Evolutionary conservation across 108 stramenopile genomes (phyloP), one percentile per base, ranked within the genome.

Genomic region (Conticribra guillardii): DNA sequence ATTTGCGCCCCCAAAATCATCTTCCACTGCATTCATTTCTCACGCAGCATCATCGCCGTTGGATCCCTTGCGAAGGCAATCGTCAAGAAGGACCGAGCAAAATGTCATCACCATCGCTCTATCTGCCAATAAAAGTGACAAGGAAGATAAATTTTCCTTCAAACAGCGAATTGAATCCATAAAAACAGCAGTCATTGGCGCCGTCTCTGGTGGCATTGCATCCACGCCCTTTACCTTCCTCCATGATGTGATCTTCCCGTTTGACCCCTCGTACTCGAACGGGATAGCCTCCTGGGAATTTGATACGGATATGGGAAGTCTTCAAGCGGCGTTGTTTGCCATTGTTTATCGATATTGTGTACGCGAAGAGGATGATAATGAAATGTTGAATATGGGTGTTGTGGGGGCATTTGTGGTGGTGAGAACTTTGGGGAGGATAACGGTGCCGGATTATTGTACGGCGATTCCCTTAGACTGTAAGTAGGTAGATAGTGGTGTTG

Each of bases 281-380:
- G 80, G 78, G 31, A 1, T 84, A 8, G 85, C 89, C 17, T 79
- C 90, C 28, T 93, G 84, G 83, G 92, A 93, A 69, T 89, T 90
- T 41, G 85, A 85, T 34, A 89, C 88, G 1, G 92, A 93, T 41
- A 83, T 83, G 81, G 85, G 85, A 7, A 76, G 83, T 14, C 18
- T 93, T 3, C 63, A 84, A 54, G 81, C 74, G 55, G 87, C 80
- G 24, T 54, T 93, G 0, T 93, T 93, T 87, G 92, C 92, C 18
- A 89, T 93, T 60, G 88, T 90, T 0, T 93, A 93, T 62, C 65
- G 92, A 24, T 93, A 90, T 64, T 84, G 83, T 41, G 61, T 87
- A 11, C 83, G 92, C 23, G 53, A 83, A 30, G 69, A 74, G 28
- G 89, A 88, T 56, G 84, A 87, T 22, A 90, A 90, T 70, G 71